Conservation (phyloP, 1,284 basidiomycete genomes). For the Pulchroboletus neoregius region DNA sequence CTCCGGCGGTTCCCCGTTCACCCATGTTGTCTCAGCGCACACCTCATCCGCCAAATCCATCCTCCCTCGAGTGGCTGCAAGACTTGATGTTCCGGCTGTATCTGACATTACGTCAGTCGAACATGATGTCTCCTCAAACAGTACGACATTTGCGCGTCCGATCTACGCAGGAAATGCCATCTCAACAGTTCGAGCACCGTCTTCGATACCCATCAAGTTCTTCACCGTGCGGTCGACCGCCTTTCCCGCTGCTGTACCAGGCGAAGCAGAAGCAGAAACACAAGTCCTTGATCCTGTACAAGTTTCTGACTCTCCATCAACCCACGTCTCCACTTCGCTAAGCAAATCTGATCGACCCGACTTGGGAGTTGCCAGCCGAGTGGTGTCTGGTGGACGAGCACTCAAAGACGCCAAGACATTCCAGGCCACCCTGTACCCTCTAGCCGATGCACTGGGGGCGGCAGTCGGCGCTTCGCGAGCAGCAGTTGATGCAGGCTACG, state of each 20-base stretch:
- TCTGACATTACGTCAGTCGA: conserved; percentile 87
- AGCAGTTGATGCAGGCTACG: conserved; percentile 97
- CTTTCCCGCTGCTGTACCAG: conserved; percentile 69
- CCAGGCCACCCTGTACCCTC: conserved; percentile 81
- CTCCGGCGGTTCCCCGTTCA: conserved; percentile 55
- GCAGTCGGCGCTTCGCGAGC: conserved; percentile 97
- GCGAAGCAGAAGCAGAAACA: conserved; percentile 51
- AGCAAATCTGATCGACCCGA: conserved; percentile 94
- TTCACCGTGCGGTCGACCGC: conserved; percentile 96
- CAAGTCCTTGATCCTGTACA: conserved; percentile 66
- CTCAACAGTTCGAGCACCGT: conserved; percentile 80
- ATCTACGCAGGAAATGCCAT: conserved; percentile 99
- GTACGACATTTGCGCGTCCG: conserved; percentile 82
- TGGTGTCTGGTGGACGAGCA: conserved; percentile 95
- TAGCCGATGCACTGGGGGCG: conserved; percentile 88
- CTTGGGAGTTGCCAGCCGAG: conserved; percentile 80
- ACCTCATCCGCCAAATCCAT: conserved; percentile 61
- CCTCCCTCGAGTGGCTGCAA: conserved; percentile 84
- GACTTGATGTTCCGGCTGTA: conserved; percentile 80
- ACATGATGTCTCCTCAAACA: conserved; percentile 70
- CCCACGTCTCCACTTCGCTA: conserved; percentile 81
- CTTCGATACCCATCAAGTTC: conserved; percentile 79
- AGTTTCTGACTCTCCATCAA: conserved; percentile 58
- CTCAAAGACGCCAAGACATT: conserved; percentile 96
- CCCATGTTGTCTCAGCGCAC: conserved; percentile 78